These are phyloP conservation scores for Akanthomyces uredinophilus DNA, from an alignment of 2,329 filamentous ascomycete genomes.

Conservation along the genomic window DNA sequence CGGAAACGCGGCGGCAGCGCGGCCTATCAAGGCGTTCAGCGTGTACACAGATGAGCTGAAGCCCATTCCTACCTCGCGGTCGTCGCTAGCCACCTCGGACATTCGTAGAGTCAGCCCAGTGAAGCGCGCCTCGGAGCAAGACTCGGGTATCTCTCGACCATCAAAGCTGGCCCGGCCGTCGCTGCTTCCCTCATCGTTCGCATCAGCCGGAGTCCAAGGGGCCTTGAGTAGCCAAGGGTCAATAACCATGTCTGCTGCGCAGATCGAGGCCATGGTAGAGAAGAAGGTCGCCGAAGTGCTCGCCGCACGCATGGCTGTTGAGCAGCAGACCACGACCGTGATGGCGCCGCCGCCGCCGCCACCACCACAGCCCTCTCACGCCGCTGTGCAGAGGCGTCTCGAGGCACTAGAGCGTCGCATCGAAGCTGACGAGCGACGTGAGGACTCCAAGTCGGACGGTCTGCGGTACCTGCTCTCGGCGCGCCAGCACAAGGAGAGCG, in stretches of 20 bases:
- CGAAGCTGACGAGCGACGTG: slow-evolving; percentile 54
- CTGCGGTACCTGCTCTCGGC: slow-evolving; percentile 84
- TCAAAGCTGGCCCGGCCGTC: slow-evolving; percentile 42
- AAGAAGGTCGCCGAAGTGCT: slow-evolving; percentile 87
- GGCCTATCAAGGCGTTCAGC: slow-evolving; percentile 65
- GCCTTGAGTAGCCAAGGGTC: slow-evolving; percentile 24
- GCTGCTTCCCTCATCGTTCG: slow-evolving; percentile 20
- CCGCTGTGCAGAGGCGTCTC: slow-evolving; percentile 73
- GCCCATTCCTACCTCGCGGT: slow-evolving; percentile 30
- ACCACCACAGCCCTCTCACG: slow-evolving; percentile 34
- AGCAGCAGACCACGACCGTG: slow-evolving; percentile 34
- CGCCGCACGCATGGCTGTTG: slow-evolving; percentile 59
- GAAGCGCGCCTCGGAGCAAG: slow-evolving; percentile 42
- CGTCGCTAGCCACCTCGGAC: slow-evolving; percentile 31
- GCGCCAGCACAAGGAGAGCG: slow-evolving; percentile 80
- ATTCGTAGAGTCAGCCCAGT: slow-evolving; percentile 27
- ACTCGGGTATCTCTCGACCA: slow-evolving; percentile 35
- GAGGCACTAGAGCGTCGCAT: slow-evolving; percentile 85
- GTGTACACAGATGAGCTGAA: slow-evolving; percentile 76
- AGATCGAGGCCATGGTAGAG: slow-evolving; percentile 88
- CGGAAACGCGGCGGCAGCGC: slow-evolving; percentile 35
- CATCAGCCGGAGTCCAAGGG: background rate
- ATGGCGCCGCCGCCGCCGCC: slow-evolving; percentile 29
- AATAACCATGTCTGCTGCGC: slow-evolving; percentile 58
- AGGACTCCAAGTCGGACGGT: slow-evolving; percentile 74